Conservation (phyloP, 225 moss, liverwort and hornwort species). For the Climacium dendroides region DNA sequence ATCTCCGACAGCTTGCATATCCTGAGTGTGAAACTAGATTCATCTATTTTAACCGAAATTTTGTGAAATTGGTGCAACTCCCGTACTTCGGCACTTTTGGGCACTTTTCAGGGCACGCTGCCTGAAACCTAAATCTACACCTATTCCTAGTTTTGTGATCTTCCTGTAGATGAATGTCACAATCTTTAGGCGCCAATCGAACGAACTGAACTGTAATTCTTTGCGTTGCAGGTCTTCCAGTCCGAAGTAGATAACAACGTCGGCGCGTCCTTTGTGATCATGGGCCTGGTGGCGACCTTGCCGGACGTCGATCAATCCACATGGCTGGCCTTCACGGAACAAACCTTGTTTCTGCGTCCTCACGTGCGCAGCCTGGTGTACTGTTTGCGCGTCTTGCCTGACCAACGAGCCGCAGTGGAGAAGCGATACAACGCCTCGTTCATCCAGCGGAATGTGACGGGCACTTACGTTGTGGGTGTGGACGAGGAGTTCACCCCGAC, state of each 20-base stretch:
- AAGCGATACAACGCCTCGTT: conserved; percentile 19
- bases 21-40: background rate
- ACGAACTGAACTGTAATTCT: background rate
- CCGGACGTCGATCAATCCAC: conserved; percentile 20
- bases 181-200: background rate
- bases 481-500: conserved; percentile 6
- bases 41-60: background rate
- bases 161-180: background rate
- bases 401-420: conserved; percentile 50
- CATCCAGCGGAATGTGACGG: background rate
- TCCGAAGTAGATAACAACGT: conserved; percentile 83
- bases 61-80: background rate
- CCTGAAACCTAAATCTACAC: background rate
- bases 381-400: conserved; percentile 25
- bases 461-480: background rate
- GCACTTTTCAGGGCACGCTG: background rate
- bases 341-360: conserved; percentile 66
- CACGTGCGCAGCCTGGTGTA: conserved; percentile 53
- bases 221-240: conserved; percentile 38
- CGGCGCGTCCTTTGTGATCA: conserved; percentile 72
- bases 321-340: conserved; percentile 51
- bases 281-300: conserved; percentile 54
- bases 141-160: background rate
- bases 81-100: background rate
- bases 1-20: no score